Base-by-base conservation (phyloP, 331 rosid genomes). In the Rhamnella rubrinervis region DNA sequence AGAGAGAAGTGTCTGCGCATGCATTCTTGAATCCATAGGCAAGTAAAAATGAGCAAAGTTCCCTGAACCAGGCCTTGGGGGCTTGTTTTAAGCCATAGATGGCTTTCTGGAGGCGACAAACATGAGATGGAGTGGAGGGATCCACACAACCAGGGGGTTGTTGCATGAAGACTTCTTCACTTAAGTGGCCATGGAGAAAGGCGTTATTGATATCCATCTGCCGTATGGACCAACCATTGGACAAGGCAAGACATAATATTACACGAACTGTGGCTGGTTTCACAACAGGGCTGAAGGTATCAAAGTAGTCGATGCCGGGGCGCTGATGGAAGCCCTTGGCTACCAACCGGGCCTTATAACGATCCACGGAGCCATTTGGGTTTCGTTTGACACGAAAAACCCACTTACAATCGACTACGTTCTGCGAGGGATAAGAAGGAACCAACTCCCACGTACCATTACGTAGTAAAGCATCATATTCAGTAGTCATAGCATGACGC, bases 111-210 rank as follows among this genome's bases (percentile, higher is more conserved):
- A 55, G 4, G 1, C 6, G 15, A 31, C 59, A 55, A 7, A 55
- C 26, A 55, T 55, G 23, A 1, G 23, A 4, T 0, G 31, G 28
- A 4, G 1, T 0, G 0, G n/a, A 5, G 0, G 26, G 1, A 17
- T 55, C 59, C 5, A 56, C 14, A 56, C 21, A 56, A 4, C 37
- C 61, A 2, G n/a, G 6, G 11, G 37, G 61, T 52, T 52, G 11
- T 18, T 15, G 6, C 23, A 52, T 52, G 20, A n/a, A 52, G 9
- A 52, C 19, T 8, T 52, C 57, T 4, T 56, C 28, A 6, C 20
- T 19, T 7, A 21, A 56, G 1, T 19, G 4, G 15, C 35, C 16
- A 56, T 56, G 10, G 0, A 56, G 19, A 10, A n/a, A 56, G 15
- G 61, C 37, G 20, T 56, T 56, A 8, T 56, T 56, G 1, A 56